These are phyloP conservation scores for Calcarisporium arbuscula DNA, from an alignment of 2,329 filamentous ascomycete genomes.

Conservation along the genomic window DNA sequence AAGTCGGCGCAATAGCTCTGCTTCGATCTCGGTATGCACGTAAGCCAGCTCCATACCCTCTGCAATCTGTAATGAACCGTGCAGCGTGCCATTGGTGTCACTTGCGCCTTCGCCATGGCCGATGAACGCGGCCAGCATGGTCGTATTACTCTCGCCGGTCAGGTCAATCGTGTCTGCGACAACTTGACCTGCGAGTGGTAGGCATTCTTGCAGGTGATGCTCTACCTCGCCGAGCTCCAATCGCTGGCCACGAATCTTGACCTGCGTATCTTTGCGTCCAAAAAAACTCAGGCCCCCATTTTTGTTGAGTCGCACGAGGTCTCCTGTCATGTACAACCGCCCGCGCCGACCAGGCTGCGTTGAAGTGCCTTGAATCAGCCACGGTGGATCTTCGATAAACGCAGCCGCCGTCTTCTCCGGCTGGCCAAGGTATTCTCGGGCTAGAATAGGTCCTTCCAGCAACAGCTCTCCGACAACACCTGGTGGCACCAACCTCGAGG, in stretches of 20 bases:
- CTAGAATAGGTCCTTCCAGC: conserved; percentile 38
- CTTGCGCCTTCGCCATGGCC: neutral
- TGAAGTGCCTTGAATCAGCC: conserved; percentile 18
- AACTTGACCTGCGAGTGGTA: no score
- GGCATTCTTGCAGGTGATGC: no score
- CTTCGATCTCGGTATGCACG: no score
- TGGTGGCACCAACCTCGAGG: conserved; percentile 16
- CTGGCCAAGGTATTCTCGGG: conserved; percentile 41
- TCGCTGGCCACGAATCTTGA: no score
- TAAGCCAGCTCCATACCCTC: no score
- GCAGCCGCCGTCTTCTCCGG: conserved; percentile 34
- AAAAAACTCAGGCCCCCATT: no score
- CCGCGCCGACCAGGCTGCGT: no score
- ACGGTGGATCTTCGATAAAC: conserved; percentile 38
- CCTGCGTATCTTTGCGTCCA: no score
- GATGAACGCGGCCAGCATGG: conserved; percentile 6
- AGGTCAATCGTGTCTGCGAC: conserved; percentile 6
- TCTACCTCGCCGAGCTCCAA: no score
- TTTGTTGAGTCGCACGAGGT: no score
- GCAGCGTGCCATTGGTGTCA: neutral
- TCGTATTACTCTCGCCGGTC: neutral
- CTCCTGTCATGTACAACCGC: no score
- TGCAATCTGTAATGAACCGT: neutral
- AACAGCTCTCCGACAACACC: conserved; percentile 26
- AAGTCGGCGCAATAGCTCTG: conserved; percentile 1